Conservation (phyloP, 2,329 filamentous ascomycete species). For the Pseudogymnoascus sp. region DNA sequence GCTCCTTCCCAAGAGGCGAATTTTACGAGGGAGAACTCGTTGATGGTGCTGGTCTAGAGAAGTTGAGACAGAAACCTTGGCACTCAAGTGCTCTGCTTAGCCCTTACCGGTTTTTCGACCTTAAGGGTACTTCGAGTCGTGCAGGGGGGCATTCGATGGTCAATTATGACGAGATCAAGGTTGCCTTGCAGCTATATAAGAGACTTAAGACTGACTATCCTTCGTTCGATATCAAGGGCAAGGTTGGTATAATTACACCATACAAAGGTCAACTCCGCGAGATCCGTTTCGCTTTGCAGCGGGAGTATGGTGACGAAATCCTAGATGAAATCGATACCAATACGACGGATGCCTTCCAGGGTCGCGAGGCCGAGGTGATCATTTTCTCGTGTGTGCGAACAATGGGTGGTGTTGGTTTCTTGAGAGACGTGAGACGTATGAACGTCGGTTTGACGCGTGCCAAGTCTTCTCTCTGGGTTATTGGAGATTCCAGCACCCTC, state of each 20-base stretch:
- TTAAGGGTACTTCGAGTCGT: slow-evolving; percentile 75
- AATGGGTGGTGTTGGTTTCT: slow-evolving; percentile 95
- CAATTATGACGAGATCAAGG: slow-evolving; percentile 78
- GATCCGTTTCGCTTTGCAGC: slow-evolving; percentile 66
- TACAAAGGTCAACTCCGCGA: slow-evolving; percentile 90
- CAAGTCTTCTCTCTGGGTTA: slow-evolving; percentile 91
- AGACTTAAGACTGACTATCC: slow-evolving; percentile 68
- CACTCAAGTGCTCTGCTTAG: slow-evolving; percentile 73
- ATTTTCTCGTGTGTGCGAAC: slow-evolving; percentile 97
- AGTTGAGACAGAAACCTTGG: slow-evolving; percentile 73
- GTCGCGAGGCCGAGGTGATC: slow-evolving; percentile 93
- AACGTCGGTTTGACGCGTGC: slow-evolving; percentile 96
- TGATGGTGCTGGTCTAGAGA: slow-evolving; percentile 77
- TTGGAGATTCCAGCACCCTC: slow-evolving; percentile 84
- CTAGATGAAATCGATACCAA: slow-evolving; percentile 87
- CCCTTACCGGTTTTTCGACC: slow-evolving; percentile 95
- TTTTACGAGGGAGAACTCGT: slow-evolving; percentile 88
- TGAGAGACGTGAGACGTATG: slow-evolving; percentile 97
- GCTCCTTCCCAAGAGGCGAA: slow-evolving; percentile 75
- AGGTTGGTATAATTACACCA: slow-evolving; percentile 94
- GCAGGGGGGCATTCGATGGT: slow-evolving; percentile 80
- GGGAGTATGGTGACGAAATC: slow-evolving; percentile 67
- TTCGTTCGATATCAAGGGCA: slow-evolving; percentile 63
- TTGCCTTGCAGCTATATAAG: slow-evolving; percentile 78
- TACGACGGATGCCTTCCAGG: slow-evolving; percentile 96